Evolutionary conservation across 768 basidiomycete genomes (phyloP).

Genomic region (Boletus sensibilis): DNA sequence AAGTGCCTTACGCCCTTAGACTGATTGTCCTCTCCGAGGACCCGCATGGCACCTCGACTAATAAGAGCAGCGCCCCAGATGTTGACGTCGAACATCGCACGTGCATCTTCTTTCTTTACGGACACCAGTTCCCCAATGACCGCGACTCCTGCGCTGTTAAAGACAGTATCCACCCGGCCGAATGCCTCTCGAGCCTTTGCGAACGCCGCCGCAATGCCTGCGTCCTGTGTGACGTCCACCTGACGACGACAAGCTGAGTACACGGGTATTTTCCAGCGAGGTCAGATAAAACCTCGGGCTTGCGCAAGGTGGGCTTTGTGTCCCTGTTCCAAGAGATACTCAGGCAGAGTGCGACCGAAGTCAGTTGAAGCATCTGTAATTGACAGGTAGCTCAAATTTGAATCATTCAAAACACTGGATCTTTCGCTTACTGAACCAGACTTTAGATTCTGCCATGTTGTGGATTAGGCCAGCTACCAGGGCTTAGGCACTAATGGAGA

Average conservation of each 20-base stretch:
- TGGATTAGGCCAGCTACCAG: not conserved
- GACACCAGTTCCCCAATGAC: not conserved
- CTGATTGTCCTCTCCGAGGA: not conserved
- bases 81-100: not conserved
- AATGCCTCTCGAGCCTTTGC: not conserved
- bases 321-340: not conserved
- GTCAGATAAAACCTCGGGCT: not conserved
- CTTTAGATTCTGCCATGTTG: not conserved
- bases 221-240: not conserved
- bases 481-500: not conserved
- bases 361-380: not conserved
- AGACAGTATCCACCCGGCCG: not conserved
- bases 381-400: not conserved
- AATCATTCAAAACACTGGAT: not conserved
- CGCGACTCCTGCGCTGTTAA: not conserved
- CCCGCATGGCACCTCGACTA: not conserved
- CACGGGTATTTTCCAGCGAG: not conserved
- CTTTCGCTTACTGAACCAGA: not conserved
- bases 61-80: not conserved
- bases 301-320: not conserved
- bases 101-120: not conserved
- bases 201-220: not conserved
- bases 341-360: not conserved
- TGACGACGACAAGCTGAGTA: not conserved
- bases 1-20: too few relatives aligned